Evolutionary conservation across 129 eudicot genomes (phyloP).

Genomic region (Tanacetum coccineum): DNA sequence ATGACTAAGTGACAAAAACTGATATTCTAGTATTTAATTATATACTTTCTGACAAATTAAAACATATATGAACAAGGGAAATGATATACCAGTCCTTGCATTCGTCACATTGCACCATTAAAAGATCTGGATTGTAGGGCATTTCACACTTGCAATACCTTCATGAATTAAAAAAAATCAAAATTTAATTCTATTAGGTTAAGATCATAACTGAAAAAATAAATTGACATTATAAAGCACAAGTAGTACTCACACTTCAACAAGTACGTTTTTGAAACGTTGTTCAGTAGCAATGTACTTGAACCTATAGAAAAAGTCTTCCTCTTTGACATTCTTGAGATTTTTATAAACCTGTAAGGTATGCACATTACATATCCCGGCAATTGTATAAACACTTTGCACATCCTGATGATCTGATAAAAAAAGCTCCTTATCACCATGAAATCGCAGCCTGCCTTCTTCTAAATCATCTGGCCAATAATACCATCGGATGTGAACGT

Average conservation of each 20-base stretch:
- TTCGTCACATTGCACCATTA: conserved; percentile 93
- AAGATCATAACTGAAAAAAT: not conserved
- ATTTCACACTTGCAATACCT: conserved; percentile 97
- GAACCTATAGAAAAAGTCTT: conserved; percentile 88
- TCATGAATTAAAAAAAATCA: conserved; percentile 15
- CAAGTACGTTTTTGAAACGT: conserved; percentile 83
- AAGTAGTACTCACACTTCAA: conserved; percentile 74
- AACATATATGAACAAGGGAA: not conserved
- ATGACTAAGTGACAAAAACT: too few species aligned
- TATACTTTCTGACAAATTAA: not conserved
- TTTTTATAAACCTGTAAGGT: conserved; percentile 85
- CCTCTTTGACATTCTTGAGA: conserved; percentile 86
- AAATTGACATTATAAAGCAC: not conserved
- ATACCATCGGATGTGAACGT: conserved; percentile 88
- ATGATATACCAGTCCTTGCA: conserved; percentile 87
- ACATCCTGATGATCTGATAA: conserved; percentile 84
- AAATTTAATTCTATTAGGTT: conserved; percentile 2
- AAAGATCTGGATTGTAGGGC: conserved; percentile 96
- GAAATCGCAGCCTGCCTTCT: conserved; percentile 89
- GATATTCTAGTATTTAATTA: too few species aligned
- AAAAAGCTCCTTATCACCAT: conserved; percentile 89
- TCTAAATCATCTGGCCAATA: conserved; percentile 87
- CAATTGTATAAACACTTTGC: conserved; percentile 97
- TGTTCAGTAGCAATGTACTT: conserved; percentile 93
- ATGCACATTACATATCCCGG: conserved; percentile 91